Evolutionary conservation across 2,329 filamentous ascomycete species (phyloP).

Genomic region (Cordyceps javanica): DNA sequence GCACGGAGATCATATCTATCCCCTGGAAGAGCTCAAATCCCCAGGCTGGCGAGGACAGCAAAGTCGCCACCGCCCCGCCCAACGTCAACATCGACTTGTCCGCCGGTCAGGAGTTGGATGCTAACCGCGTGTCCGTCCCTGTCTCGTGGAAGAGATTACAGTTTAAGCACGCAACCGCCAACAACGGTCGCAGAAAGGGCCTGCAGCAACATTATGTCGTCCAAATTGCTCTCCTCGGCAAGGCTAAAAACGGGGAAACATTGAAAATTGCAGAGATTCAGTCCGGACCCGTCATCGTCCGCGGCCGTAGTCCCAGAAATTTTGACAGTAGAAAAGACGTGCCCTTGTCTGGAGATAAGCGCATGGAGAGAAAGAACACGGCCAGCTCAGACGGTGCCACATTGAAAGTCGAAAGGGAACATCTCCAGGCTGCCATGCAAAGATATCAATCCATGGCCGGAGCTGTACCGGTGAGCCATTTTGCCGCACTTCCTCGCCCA

Average conservation of each 20-base stretch:
- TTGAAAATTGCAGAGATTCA: conserved; percentile 76
- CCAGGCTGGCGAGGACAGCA: conserved; percentile 44
- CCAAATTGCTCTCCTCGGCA: conserved; percentile 75
- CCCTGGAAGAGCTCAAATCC: conserved; percentile 81
- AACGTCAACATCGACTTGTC: conserved; percentile 49
- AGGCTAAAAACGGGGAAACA: conserved; percentile 60
- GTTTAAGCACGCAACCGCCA: conserved; percentile 93
- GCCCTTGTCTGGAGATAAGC: conserved; percentile 56
- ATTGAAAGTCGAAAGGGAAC: conserved; percentile 30
- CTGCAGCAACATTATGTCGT: conserved; percentile 93
- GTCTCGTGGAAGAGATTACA: conserved; percentile 92
- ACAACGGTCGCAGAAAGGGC: conserved; percentile 90
- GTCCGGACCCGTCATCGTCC: conserved; percentile 90
- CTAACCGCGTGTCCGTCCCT: conserved; percentile 70
- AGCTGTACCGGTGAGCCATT: conserved; percentile 3
- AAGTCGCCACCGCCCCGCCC: conserved; percentile 44
- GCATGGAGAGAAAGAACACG: conserved; percentile 39
- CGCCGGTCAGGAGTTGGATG: conserved; percentile 65
- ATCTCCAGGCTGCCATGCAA: conserved; percentile 22
- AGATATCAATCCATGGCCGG: conserved; percentile 18
- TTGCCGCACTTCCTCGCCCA: background rate
- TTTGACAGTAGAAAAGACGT: conserved; percentile 89
- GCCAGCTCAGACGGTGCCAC: conserved; percentile 26
- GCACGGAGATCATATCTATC: conserved; percentile 91
- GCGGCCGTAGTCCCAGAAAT: conserved; percentile 85